phyloP scores from a whole-genome alignment of 2,329 filamentous ascomycete genomes.

The Pseudogymnoascus sp. region DNA sequence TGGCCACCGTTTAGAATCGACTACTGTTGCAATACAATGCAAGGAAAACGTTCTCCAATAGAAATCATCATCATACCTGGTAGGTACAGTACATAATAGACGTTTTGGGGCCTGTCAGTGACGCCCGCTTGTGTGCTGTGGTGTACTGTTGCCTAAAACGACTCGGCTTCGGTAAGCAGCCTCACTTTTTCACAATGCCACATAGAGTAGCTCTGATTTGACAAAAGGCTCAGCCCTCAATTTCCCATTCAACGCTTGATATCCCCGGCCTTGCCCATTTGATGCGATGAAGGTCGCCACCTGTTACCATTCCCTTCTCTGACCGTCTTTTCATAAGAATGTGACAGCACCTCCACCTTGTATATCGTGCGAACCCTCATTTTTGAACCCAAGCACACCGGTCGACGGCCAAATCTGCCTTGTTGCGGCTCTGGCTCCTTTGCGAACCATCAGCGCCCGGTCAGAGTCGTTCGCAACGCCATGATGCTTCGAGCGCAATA shows the following conservation, averaged over 20 bases:
- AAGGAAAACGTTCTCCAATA: not conserved
- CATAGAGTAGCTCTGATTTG: not conserved
- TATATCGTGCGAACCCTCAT: not conserved
- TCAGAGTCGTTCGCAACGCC: not conserved
- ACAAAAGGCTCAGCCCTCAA: not conserved
- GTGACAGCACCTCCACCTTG: not conserved
- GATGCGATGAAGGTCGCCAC: conserved; percentile 2
- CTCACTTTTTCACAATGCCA: conserved; percentile 6
- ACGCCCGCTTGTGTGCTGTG: not conserved
- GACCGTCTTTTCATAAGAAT: conserved; percentile 9
- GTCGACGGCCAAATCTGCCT: not conserved
- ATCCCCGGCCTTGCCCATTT: not conserved
- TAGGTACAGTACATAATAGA: not conserved
- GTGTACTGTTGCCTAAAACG: conserved; percentile 4
- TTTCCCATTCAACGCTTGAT: not conserved
- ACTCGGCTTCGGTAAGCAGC: not conserved
- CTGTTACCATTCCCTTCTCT: not conserved
- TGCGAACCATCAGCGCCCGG: conserved; percentile 3
- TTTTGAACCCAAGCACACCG: not conserved
- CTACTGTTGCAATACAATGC: not conserved
- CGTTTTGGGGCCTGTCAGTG: not conserved
- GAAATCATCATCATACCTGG: not conserved
- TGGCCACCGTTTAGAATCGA: not conserved
- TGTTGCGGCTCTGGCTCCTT: not conserved
- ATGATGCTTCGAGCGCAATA: not conserved